These are phyloP conservation scores for Naganishia randhawae DNA, from an alignment of 768 basidiomycete species.

Conservation along the genomic window DNA sequence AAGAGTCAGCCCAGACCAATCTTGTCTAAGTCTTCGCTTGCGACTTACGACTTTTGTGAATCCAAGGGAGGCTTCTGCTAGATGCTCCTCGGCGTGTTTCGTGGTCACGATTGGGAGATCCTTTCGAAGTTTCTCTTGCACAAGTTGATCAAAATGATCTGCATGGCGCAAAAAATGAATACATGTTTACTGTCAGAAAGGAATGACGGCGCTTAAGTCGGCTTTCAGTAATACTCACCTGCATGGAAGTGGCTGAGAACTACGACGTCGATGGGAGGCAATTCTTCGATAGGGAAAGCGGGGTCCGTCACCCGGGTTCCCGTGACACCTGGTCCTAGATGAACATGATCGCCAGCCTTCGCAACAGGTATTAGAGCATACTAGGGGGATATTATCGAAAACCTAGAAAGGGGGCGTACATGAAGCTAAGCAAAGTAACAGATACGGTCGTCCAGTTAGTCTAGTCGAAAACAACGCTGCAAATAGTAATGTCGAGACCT, in stretches of 20 bases:
- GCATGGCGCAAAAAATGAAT: slow-evolving; percentile 27
- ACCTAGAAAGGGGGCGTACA: not conserved
- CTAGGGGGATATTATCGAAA: not conserved
- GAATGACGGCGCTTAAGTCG: not conserved
- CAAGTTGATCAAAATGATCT: slow-evolving; percentile 51
- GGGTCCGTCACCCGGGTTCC: slow-evolving; percentile 46
- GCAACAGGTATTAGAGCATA: not conserved
- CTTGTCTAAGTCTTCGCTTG: slow-evolving; percentile 15
- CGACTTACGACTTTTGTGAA: slow-evolving; percentile 30
- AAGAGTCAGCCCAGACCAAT: not conserved
- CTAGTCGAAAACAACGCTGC: not conserved
- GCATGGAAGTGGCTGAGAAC: slow-evolving; percentile 46
- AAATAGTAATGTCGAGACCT: not conserved
- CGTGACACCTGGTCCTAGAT: slow-evolving; percentile 47
- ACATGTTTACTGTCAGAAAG: not conserved
- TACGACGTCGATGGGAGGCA: slow-evolving; percentile 48
- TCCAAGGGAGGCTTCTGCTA: slow-evolving; percentile 10
- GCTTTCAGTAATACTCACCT: slow-evolving; percentile 15
- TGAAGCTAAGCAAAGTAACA: slow-evolving; percentile 1
- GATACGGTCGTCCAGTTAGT: not conserved
- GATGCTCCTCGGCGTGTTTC: slow-evolving; percentile 39
- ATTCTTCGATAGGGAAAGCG: slow-evolving; percentile 43
- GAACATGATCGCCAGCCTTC: slow-evolving; percentile 45
- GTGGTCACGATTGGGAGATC: slow-evolving; percentile 50
- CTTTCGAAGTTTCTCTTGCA: slow-evolving; percentile 47